A percentile compares a stretch with the other conserved stretches of the same genome.
Evolutionary conservation across 495 filamentous ascomycete species (phyloP).

Genomic region (Aspergillus carlsbadensis): DNA sequence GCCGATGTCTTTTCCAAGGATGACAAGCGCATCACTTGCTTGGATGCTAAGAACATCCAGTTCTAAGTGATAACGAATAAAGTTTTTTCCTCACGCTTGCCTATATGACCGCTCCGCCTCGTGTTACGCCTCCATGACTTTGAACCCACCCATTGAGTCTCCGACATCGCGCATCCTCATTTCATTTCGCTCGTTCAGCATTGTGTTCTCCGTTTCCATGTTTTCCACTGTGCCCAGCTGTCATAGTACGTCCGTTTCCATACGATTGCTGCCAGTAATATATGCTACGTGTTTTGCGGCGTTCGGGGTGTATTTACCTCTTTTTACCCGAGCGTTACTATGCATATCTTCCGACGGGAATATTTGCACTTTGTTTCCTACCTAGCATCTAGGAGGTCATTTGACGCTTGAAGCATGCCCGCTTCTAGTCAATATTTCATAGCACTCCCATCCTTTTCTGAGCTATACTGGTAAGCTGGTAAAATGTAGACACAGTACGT

Average conservation of each 20-base stretch:
- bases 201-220: not conserved
- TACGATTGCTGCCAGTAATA: not conserved
- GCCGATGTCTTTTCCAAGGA: slow-evolving; percentile 80
- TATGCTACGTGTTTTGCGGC: slow-evolving; percentile 10
- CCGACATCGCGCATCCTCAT: not conserved
- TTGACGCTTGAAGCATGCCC: not conserved
- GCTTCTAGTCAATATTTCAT: not conserved
- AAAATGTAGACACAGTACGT: too few species aligned
- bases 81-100: not conserved
- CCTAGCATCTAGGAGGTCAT: not conserved
- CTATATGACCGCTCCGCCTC: not conserved
- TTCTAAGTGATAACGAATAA: slow-evolving; percentile 21
- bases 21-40: slow-evolving; percentile 72
- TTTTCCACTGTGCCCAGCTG: not conserved
- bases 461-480: too few species aligned
- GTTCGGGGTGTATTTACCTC: slow-evolving; percentile 12
- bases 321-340: not conserved
- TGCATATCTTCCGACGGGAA: slow-evolving; percentile 6
- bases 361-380: not conserved
- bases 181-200: not conserved
- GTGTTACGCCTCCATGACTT: slow-evolving; percentile 7
- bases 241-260: not conserved
- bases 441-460: too few species aligned
- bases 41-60: slow-evolving; percentile 57
- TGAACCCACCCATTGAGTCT: not conserved